phyloP scores from a whole-genome alignment of 2,329 filamentous ascomycete species.

The Aureobasidium vineae region DNA sequence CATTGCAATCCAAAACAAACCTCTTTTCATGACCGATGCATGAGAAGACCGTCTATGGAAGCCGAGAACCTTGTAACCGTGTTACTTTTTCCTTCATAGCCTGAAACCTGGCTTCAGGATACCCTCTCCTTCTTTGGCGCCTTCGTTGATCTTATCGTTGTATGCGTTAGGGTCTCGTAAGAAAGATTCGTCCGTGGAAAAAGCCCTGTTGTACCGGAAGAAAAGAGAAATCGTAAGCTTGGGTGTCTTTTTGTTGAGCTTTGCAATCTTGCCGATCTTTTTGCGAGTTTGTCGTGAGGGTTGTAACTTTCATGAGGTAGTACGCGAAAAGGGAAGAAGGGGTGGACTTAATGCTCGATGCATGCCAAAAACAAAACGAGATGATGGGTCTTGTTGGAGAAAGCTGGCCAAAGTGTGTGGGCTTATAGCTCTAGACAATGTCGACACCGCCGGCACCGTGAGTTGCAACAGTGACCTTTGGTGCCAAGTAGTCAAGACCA shows the following conservation, averaged over 20 bases:
- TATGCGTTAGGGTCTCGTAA: constrained; percentile 42
- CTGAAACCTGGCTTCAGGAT: constrained; percentile 23
- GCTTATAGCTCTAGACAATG: constrained; percentile 21
- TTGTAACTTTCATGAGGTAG: background rate
- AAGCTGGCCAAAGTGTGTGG: constrained; percentile 15
- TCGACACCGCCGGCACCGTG: constrained; percentile 1
- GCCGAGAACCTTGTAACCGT: background rate
- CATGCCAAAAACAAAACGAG: constrained; percentile 13
- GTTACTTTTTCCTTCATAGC: constrained; percentile 9
- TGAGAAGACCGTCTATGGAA: background rate
- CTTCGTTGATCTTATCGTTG: constrained; percentile 36
- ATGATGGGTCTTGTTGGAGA: background rate
- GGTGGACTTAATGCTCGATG: constrained; percentile 15
- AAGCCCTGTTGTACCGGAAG: constrained; percentile 44
- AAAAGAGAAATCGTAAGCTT: constrained; percentile 26
- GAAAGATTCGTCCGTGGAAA: constrained; percentile 60
- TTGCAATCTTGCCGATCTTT: constrained; percentile 24
- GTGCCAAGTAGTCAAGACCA: constrained; percentile 20
- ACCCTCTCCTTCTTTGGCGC: constrained; percentile 25
- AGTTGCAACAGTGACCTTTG: background rate
- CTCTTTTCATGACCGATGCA: background rate
- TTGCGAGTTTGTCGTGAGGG: background rate
- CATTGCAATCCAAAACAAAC: background rate
- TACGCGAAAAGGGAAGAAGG: constrained; percentile 2
- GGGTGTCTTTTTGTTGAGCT: constrained; percentile 6